A percentile compares a stretch with the other conserved stretches of the same genome.
These are phyloP conservation scores for Candida andamanensis DNA, from an alignment of 805 yeast genomes.

Conservation along the genomic window DNA sequence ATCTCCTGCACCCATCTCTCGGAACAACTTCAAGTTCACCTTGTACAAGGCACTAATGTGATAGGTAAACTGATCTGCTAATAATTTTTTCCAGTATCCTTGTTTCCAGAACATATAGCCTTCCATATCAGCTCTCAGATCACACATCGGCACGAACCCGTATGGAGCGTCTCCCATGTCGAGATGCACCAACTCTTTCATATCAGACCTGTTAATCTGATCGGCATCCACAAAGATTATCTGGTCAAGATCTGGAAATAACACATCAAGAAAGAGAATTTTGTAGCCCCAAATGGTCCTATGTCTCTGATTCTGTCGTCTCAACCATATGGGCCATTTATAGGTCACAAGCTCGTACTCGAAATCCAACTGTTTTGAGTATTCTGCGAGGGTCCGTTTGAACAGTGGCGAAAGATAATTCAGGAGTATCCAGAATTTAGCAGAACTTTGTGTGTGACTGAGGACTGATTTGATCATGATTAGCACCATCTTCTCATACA, in stretches of 20 bases:
- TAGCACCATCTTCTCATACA: slow-evolving; percentile 66
- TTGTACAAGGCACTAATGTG: slow-evolving; percentile 84
- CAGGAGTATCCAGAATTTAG: slow-evolving; percentile 84
- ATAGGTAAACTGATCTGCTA: slow-evolving; percentile 57
- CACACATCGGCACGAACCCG: slow-evolving; percentile 85
- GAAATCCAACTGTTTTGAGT: slow-evolving; percentile 58
- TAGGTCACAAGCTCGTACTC: slow-evolving; percentile 75
- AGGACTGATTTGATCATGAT: slow-evolving; percentile 81
- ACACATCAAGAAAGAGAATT: slow-evolving; percentile 76
- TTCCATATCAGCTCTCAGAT: slow-evolving; percentile 72
- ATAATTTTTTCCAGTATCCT: slow-evolving; percentile 77
- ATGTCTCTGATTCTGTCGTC: slow-evolving; percentile 71
- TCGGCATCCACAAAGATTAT: slow-evolving; percentile 86
- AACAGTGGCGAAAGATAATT: slow-evolving; percentile 73
- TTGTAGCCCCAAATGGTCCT: slow-evolving; percentile 87
- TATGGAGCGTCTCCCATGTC: slow-evolving; percentile 81
- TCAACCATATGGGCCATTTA: slow-evolving; percentile 90
- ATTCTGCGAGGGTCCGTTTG: slow-evolving; percentile 50
- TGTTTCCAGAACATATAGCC: slow-evolving; percentile 88
- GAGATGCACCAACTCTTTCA: slow-evolving; percentile 59
- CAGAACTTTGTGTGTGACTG: slow-evolving; percentile 54
- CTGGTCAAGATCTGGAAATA: slow-evolving; percentile 75
- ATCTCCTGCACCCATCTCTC: slow-evolving; percentile 73
- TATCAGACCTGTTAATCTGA: slow-evolving; percentile 72
- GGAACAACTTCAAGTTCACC: slow-evolving; percentile 65